Base-by-base conservation (phyloP, 331 rosid species). In the Quercus lobata region DNA sequence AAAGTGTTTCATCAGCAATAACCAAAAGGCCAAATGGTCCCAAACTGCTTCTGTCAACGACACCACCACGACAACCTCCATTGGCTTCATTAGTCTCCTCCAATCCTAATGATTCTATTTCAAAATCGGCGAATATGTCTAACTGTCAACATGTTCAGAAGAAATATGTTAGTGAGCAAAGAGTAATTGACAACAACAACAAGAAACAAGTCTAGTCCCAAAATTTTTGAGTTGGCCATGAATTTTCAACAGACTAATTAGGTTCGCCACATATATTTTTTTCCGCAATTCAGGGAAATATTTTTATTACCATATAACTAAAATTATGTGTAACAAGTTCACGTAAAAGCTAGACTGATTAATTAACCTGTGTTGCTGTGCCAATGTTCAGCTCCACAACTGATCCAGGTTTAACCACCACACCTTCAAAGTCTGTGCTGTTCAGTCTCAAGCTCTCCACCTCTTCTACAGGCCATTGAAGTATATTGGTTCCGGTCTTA, bases 401-500 rank as follows among this genome's bases (percentile, higher is more conserved):
- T 1, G 98, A 75, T 62, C 97, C 98, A 1, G 98, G 90, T 56
- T 83, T 57, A 18, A 94, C 78, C 72, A 90, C 22, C 1, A 94
- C 77, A 9, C 72, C 78, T 32, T 78, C 87, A 82, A 92, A 90
- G 14, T 86, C 87, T 3, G 24, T 73, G 27, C 84, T 84, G 54
- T 76, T 80, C 15, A 92, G 32, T 78, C 98, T 89, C 85, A 94
- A 83, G 70, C 80, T 87, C 84, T 94, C 97, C 19, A 94, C 71
- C 83, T 94, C 98, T 70, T 94, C 91, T 46, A 94, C 92, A 3
- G 98, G 98, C 98, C 98, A 92, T 63, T 87, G 92, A 72, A 90
- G 70, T 75, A 94, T 22, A 81, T 89, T 87, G 57, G 87, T 70
- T 57, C 91, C 89, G 0, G 94, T 94, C 83, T 89, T 83, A 29